A percentile compares a stretch with the other conserved stretches of the same genome.
Conservation (phyloP, 331 rosid genomes). For the Ulmus americana region DNA sequence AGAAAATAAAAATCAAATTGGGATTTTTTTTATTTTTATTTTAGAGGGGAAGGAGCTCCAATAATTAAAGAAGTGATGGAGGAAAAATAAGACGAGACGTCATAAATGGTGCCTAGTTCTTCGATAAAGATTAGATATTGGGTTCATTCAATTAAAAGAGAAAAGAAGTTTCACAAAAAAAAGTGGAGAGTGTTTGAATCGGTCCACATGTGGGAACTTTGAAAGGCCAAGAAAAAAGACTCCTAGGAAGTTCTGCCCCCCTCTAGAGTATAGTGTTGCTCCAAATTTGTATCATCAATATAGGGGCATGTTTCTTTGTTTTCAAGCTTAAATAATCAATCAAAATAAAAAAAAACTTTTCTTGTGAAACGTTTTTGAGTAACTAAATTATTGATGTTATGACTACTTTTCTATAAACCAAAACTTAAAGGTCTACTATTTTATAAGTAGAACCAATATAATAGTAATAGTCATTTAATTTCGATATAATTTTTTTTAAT, state of each 20-base stretch:
- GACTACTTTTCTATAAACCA: no score
- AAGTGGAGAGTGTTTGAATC: conserved; percentile 6
- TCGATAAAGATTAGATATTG: conserved; percentile 12
- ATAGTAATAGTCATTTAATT: no score
- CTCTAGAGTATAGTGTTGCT: background rate
- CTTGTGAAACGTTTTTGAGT: no score
- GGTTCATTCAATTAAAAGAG: background rate
- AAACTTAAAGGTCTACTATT: no score
- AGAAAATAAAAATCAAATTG: no score
- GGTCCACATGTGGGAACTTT: conserved; percentile 12
- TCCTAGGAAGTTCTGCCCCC: conserved; percentile 4
- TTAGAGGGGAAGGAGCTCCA: background rate
- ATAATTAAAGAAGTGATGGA: conserved; percentile 22
- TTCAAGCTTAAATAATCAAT: no score
- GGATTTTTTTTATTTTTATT: background rate
- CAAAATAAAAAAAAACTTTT: no score
- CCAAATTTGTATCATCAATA: background rate
- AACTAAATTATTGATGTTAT: no score
- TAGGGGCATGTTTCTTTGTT: background rate
- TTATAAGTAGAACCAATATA: no score
- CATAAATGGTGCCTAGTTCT: conserved; percentile 9
- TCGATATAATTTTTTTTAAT: no score
- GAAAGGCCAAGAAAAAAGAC: conserved; percentile 6
- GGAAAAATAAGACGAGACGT: conserved; percentile 12
- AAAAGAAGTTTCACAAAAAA: conserved; percentile 12